Evolutionary conservation across 2,329 filamentous ascomycete genomes (phyloP).

Genomic region (Fusarium sulawesiense): DNA sequence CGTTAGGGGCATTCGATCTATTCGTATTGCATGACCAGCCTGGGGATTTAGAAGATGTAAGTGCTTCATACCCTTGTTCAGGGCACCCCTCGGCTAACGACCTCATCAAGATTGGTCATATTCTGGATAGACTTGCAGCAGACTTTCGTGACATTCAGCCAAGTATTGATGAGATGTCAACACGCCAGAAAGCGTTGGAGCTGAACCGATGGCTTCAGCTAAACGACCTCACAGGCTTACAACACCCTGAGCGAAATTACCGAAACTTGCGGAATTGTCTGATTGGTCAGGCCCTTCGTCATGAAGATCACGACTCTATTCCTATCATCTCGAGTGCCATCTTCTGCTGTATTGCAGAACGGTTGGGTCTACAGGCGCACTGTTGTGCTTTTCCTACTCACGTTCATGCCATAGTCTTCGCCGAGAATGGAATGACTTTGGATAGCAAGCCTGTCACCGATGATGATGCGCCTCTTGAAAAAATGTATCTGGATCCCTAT

Average conservation of each 20-base stretch:
- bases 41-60: conserved; percentile 79
- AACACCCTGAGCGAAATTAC: conserved; percentile 74
- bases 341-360: conserved; percentile 81
- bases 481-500: conserved; percentile 89
- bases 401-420: conserved; percentile 81
- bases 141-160: conserved; percentile 66
- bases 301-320: conserved; percentile 79
- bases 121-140: conserved; percentile 72
- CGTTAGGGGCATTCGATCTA: conserved; percentile 86
- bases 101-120: conserved; percentile 64
- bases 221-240: conserved; percentile 76
- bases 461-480: conserved; percentile 52
- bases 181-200: conserved; percentile 73
- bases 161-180: conserved; percentile 66
- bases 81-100: conserved; percentile 16
- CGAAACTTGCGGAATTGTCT: conserved; percentile 88
- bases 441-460: conserved; percentile 59
- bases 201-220: conserved; percentile 76
- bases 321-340: conserved; percentile 90
- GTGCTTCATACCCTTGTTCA: conserved; percentile 37
- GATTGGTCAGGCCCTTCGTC: conserved; percentile 82
- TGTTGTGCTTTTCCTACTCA: conserved; percentile 87
- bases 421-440: conserved; percentile 69
- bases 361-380: conserved; percentile 79
- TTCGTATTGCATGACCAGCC: conserved; percentile 81